Evolutionary conservation across 371 early-diverging fungal species (phyloP).

Genomic region (Globomyces sp.): DNA sequence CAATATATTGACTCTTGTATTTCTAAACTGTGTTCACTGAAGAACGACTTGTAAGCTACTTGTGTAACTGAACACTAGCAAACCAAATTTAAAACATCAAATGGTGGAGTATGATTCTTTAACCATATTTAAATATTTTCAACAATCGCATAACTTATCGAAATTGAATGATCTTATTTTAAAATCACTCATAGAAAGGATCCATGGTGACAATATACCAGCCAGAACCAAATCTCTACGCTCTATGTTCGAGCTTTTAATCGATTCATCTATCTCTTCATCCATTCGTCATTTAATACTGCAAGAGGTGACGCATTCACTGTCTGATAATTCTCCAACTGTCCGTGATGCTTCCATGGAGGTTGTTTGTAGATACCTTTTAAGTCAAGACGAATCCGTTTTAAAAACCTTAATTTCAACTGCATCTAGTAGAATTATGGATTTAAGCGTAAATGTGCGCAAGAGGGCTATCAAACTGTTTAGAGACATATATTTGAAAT

Average conservation of each 20-base stretch:
- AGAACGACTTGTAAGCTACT: too few species aligned
- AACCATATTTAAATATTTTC: neutral
- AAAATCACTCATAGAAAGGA: neutral
- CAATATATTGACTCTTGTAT: too few species aligned
- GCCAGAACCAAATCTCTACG: conserved; percentile 14
- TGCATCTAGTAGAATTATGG: conserved; percentile 49
- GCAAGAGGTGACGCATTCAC: conserved; percentile 59
- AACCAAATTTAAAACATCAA: neutral
- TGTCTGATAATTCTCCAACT: conserved; percentile 74
- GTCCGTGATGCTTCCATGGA: conserved; percentile 86
- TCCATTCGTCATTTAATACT: conserved; percentile 47
- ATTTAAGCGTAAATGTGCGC: conserved; percentile 63
- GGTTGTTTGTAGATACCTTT: conserved; percentile 70
- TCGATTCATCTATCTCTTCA: neutral
- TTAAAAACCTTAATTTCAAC: conserved; percentile 64
- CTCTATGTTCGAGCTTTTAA: conserved; percentile 6
- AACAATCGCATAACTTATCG: neutral
- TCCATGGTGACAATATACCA: neutral
- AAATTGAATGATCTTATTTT: conserved; percentile 10
- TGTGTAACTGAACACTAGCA: neutral
- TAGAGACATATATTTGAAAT: conserved; percentile 59
- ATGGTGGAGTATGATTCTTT: neutral
- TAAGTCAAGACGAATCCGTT: conserved; percentile 56
- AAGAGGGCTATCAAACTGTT: conserved; percentile 75
- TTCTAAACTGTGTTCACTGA: too few species aligned